Evolutionary conservation across 345 rosid species (phyloP), one percentile per base, ranked within the genome.

Genomic region (Dovyalis caffra): DNA sequence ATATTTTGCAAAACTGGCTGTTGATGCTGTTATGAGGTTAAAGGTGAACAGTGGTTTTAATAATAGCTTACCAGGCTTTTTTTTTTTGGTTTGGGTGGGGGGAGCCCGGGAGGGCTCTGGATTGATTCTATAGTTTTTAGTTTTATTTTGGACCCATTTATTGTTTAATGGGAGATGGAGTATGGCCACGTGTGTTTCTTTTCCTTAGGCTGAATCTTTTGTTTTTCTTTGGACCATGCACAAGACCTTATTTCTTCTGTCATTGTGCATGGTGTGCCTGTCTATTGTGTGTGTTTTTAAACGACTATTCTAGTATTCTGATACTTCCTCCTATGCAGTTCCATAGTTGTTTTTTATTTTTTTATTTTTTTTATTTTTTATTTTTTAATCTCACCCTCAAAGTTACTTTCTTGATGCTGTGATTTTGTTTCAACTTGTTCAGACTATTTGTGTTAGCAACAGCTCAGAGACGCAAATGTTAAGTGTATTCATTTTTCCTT

Each of bases 1-100:
- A 73, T 92, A 92, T 74, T 95, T 95, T 80, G 97, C 86, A 29
- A 88, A 88, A 84, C 83, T 95, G 74, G 98, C 97, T 15, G 97
- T 95, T 20, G 99, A 95, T 77, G 99, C 97, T 85, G 97, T 95
- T 71, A 80, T 90, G 90, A 90, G 99, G 80, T 82, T 95, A 15
- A 90, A 91, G 95, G 97, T 95, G 64, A 77, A 34, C 20, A 23
- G 3, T 31, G 18, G 3, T 53, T 32, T 23, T 43, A 43, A 5
- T 15, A 8, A 9, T 43, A 43, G 20, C 5, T 68, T 40, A 10
- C n/a, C 37, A 14, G 64, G 28, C 29, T 6, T 28, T 60, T 25
- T n/a, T 25, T 58, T 2, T 23, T 57, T 21, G 20, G 4, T 3
- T 2, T 21, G 16, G n/a, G 61, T 4, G 26, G 45, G 2, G 3